Percentiles rank a stretch among this genome's conserved stretches.
These are phyloP conservation scores for Evansstolkia leycettana DNA, from an alignment of 495 filamentous ascomycete species.

Conservation along the genomic window DNA sequence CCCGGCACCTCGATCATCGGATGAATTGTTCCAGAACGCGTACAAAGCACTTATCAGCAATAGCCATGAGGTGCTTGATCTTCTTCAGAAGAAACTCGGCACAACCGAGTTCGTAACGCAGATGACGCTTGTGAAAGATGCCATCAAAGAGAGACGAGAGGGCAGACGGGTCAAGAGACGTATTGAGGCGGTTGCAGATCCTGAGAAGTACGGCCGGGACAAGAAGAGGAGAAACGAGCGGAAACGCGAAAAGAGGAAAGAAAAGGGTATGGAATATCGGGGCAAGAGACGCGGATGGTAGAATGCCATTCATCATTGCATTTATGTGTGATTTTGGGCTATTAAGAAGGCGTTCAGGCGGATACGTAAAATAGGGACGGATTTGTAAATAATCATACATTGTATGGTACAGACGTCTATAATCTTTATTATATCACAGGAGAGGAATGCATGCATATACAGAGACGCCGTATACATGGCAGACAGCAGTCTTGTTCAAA, in stretches of 20 bases:
- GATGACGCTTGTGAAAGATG: constrained; percentile 54
- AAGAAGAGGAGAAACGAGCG: constrained; percentile 80
- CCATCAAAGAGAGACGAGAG: constrained; percentile 55
- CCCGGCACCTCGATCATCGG: constrained; percentile 48
- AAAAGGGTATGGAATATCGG: constrained; percentile 55
- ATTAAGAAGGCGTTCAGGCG: neutral
- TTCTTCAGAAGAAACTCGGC: constrained; percentile 74
- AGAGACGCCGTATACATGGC: too few species aligned
- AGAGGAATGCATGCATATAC: too few species aligned
- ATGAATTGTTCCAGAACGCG: constrained; percentile 51
- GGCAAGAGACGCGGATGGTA: constrained; percentile 59
- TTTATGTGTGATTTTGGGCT: neutral
- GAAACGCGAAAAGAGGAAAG: constrained; percentile 74
- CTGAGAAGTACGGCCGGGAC: constrained; percentile 61
- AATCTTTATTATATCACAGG: too few species aligned
- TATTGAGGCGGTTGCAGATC: constrained; percentile 70
- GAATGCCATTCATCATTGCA: neutral
- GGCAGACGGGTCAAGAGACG: constrained; percentile 68
- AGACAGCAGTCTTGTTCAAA: too few species aligned
- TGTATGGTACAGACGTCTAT: neutral
- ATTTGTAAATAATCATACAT: neutral
- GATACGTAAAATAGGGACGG: neutral
- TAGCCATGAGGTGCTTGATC: constrained; percentile 58
- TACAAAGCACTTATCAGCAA: constrained; percentile 56
- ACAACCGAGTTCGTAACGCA: constrained; percentile 60